phyloP scores from a whole-genome alignment of 805 yeast species.

The Candida pseudoglaebosa region DNA sequence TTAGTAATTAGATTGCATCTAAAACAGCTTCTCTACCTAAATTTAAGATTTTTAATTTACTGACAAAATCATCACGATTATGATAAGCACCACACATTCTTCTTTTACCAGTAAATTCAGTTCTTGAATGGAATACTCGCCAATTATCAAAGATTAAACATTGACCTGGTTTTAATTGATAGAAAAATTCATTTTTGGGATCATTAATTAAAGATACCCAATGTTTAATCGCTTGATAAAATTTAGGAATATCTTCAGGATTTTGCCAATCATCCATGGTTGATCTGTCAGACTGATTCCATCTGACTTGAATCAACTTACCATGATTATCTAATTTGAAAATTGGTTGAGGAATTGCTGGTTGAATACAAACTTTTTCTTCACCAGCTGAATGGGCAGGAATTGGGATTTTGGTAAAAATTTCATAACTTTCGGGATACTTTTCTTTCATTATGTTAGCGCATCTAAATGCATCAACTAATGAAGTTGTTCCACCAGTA shows the following conservation, averaged over 20 bases:
- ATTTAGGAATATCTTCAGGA: slow-evolving; percentile 45
- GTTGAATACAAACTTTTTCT: slow-evolving; percentile 55
- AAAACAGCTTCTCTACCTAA: slow-evolving; percentile 47
- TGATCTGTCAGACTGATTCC: slow-evolving; percentile 71
- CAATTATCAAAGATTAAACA: slow-evolving; percentile 68
- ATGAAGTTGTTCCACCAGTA: slow-evolving; percentile 62
- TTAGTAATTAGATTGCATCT: slow-evolving; percentile 17
- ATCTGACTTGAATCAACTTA: slow-evolving; percentile 56
- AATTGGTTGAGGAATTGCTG: slow-evolving; percentile 53
- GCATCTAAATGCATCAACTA: slow-evolving; percentile 63
- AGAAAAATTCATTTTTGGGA: slow-evolving; percentile 47
- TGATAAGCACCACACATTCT: slow-evolving; percentile 72
- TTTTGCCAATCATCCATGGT: slow-evolving; percentile 49
- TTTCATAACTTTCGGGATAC: slow-evolving; percentile 49
- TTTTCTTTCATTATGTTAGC: slow-evolving; percentile 45
- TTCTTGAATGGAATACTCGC: slow-evolving; percentile 67
- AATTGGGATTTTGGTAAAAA: slow-evolving; percentile 46
- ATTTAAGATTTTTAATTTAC: slow-evolving; percentile 39
- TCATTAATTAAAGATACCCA: slow-evolving; percentile 54
- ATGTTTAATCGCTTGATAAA: slow-evolving; percentile 54
- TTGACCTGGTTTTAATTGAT: slow-evolving; percentile 61
- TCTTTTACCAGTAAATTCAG: slow-evolving; percentile 62
- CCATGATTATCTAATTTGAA: slow-evolving; percentile 52
- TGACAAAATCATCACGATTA: slow-evolving; percentile 62
- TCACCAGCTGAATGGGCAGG: slow-evolving; percentile 80